Percentiles rank a stretch among this genome's conserved stretches.
Conservation (phyloP, 108 stramenopile genomes). For the Nannochloropsis oceanica region DNA sequence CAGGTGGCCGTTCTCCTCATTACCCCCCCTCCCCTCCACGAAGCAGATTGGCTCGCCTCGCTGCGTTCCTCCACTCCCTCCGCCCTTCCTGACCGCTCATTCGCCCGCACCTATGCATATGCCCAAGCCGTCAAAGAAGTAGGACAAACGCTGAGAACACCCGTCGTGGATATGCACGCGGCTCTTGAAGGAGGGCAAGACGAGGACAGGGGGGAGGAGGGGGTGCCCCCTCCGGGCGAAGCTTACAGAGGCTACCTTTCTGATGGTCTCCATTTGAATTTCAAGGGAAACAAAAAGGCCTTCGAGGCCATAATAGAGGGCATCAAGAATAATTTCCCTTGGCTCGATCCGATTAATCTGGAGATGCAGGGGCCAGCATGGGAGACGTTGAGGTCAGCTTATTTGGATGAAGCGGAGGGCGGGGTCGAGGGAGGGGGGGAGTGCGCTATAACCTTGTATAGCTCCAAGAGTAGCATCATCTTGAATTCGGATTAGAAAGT, state of each 20-base stretch:
- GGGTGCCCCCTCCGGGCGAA: neutral
- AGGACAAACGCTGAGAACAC: neutral
- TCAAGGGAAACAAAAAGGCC: neutral
- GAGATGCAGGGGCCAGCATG: neutral
- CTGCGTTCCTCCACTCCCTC: neutral
- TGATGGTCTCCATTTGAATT: neutral
- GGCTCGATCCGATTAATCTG: neutral
- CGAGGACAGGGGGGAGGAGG: neutral
- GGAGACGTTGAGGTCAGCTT: neutral
- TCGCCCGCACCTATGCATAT: neutral
- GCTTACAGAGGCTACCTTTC: neutral
- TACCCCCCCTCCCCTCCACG: neutral
- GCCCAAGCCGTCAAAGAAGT: neutral
- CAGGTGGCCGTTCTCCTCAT: neutral
- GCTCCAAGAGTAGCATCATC: neutral
- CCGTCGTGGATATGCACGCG: neutral
- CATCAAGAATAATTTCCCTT: neutral
- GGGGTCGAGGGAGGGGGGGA: neutral
- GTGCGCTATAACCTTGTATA: neutral
- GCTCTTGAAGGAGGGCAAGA: neutral
- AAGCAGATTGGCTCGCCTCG: neutral
- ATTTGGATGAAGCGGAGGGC: neutral
- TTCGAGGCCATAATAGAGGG: neutral
- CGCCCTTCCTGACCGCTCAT: neutral
- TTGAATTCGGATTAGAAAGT: neutral